Conservation (phyloP, 768 basidiomycete species). For the Lactarius indigo region DNA sequence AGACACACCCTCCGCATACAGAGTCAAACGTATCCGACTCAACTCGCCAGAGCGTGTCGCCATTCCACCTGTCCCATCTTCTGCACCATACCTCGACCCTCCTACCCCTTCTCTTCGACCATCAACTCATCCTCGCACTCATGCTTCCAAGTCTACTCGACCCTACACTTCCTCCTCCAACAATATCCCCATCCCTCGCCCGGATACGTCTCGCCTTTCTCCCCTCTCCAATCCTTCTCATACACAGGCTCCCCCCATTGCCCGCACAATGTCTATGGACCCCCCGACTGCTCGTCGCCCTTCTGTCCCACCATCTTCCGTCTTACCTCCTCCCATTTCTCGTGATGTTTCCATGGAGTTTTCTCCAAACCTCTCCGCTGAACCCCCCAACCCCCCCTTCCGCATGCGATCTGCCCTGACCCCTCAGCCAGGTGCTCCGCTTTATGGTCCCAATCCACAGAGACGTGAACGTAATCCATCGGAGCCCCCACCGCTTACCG, state of each 20-base stretch:
- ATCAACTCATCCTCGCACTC: conserved; percentile 12
- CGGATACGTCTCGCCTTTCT: conserved; percentile 22
- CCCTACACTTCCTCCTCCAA: conserved; percentile 19
- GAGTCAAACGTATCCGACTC: conserved; percentile 33
- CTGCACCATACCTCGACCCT: conserved; percentile 21
- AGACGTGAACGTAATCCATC: conserved; percentile 49
- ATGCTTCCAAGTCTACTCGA: conserved; percentile 6
- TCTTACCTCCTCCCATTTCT: conserved; percentile 35
- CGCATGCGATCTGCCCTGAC: conserved; percentile 68
- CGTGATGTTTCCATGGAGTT: conserved; percentile 44
- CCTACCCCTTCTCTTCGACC: conserved; percentile 21
- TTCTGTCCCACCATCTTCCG: conserved; percentile 24
- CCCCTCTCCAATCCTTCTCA: conserved; percentile 9
- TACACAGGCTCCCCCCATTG: conserved; percentile 24
- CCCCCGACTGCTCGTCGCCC: conserved; percentile 36
- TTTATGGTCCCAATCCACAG: conserved; percentile 42
- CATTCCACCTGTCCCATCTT: neutral
- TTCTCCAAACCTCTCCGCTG: conserved; percentile 29
- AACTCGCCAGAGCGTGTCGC: conserved; percentile 12
- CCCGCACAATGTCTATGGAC: conserved; percentile 74
- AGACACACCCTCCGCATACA: conserved; percentile 5
- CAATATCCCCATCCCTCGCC: conserved; percentile 23
- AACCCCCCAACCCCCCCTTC: conserved; percentile 45
- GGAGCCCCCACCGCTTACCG: conserved; percentile 65
- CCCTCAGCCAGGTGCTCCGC: conserved; percentile 52